Conservation (phyloP, 1,284 basidiomycete species). For the Puccinia horiana region DNA sequence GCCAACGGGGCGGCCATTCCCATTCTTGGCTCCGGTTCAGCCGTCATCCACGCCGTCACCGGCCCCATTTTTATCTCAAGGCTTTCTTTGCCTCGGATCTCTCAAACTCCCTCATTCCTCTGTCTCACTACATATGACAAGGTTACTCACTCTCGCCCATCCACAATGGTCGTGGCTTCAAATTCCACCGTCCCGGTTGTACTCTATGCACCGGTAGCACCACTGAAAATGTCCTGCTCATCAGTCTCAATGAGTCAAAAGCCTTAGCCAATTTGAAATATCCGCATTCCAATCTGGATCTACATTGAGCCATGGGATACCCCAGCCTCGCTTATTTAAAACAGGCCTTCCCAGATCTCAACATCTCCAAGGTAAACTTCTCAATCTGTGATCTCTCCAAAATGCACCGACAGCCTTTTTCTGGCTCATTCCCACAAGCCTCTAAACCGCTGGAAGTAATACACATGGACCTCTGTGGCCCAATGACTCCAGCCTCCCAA, state of each 20-base stretch:
- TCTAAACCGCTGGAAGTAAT: background rate
- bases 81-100: too few species aligned
- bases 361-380: background rate
- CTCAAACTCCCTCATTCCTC: too few species aligned
- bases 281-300: background rate
- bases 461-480: conserved; percentile 37
- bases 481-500: conserved; percentile 4
- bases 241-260: background rate
- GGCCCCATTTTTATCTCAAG: too few species aligned
- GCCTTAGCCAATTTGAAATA: background rate
- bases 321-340: background rate
- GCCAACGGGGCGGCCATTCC: too few species aligned
- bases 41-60: too few species aligned
- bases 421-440: background rate
- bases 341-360: background rate
- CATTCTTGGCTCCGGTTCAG: too few species aligned
- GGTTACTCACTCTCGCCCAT: background rate
- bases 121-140: background rate
- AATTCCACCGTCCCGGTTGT: too few species aligned
- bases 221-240: background rate
- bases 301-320: background rate
- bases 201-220: background rate
- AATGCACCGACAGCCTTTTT: background rate
- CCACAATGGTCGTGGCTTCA: too few species aligned
- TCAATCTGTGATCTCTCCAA: background rate